phyloP scores from a whole-genome alignment of 345 rosid species.

The Gossypium thurberi region DNA sequence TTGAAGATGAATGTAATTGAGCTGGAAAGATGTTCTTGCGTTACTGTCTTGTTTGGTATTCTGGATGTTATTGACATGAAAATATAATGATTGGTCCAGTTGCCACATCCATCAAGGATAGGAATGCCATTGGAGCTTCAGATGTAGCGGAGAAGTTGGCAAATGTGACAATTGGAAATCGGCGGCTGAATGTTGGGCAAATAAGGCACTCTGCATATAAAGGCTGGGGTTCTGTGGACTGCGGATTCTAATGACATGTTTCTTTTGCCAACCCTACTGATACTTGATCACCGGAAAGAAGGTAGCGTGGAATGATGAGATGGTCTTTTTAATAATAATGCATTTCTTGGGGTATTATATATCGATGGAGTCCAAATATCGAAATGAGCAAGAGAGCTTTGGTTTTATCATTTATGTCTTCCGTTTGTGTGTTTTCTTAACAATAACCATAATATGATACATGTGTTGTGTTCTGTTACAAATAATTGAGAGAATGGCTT shows the following conservation, averaged over 20 bases:
- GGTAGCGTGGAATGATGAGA: neutral
- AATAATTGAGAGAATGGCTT: neutral
- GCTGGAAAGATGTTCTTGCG: neutral
- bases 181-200: slow-evolving; percentile 27
- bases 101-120: slow-evolving; percentile 35
- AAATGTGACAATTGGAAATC: slow-evolving; percentile 39
- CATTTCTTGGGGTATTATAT: too few relatives aligned
- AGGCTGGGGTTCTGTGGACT: slow-evolving; percentile 37
- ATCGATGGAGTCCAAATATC: neutral
- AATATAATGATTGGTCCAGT: neutral
- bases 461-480: neutral
- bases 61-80: neutral
- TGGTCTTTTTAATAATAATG: neutral
- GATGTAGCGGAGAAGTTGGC: slow-evolving; percentile 48
- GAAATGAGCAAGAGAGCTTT: neutral
- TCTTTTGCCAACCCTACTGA: neutral
- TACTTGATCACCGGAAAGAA: neutral
- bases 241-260: neutral
- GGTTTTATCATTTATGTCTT: neutral
- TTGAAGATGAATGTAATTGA: neutral
- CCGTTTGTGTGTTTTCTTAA: neutral
- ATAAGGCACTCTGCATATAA: slow-evolving; percentile 40
- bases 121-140: slow-evolving; percentile 31
- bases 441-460: neutral
- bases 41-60: neutral